Base-by-base conservation (phyloP, 495 filamentous ascomycete species). In the Rhizodiscina lignyota region DNA sequence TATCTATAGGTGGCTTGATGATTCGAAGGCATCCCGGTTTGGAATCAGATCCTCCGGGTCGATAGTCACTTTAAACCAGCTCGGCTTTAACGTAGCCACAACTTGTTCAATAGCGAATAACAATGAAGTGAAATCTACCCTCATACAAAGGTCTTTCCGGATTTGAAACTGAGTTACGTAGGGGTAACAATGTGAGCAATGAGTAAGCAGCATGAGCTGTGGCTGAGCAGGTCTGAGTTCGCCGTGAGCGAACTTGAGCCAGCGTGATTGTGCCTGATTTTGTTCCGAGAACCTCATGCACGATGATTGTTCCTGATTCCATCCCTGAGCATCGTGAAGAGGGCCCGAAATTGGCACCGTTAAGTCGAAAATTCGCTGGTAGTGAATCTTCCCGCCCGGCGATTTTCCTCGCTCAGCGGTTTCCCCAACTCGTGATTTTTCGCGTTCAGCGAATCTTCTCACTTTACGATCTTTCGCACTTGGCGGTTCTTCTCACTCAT, bases 271-370 rank as follows among this genome's bases (percentile, higher is more conserved):
- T 37, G 35, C 35, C 29, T 37, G 35, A 37, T 37, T 37, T 16
- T 28, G 18, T 19, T 23, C 35, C 29, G 35, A 37, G 35, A 19
- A 28, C 29, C 37, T 34, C 28, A n/a, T n/a, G n/a, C n/a, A n/a
- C n/a, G n/a, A n/a, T 45, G 35, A 46, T 38, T 32, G 32, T 44
- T 41, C 44, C 36, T 48, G 34, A 48, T n/a, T 43, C 34, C 22
- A 40, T 45, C 26, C 40, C 40, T 47, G 32, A 47, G 44, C 36
- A 47, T 40, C 31, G 44, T 47, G 32, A 47, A 44, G 34, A 47
- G 43, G 43, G 30, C 36, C 43, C 39, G 40, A 47, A 47, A 47
- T 47, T 43, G 36, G 43, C n/a, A n/a, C n/a, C n/a, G n/a, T n/a
- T n/a, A n/a, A n/a, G n/a, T n/a, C n/a, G n/a, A n/a, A n/a, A n/a